Conservation (phyloP, 140 eudicot genomes). For the Anethum foeniculum region DNA sequence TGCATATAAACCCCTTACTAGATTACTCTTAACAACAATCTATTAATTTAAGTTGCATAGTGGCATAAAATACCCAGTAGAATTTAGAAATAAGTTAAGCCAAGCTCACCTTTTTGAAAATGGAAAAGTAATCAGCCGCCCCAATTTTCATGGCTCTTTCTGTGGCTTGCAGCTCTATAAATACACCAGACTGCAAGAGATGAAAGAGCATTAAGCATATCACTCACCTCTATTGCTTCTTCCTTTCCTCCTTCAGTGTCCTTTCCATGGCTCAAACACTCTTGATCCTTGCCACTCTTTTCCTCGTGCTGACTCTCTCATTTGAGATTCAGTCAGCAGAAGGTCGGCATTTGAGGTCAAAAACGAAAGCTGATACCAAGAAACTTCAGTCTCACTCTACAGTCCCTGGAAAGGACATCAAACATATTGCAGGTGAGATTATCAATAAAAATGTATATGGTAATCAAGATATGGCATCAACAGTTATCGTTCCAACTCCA, state of each 20-base stretch:
- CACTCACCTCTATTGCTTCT: background rate
- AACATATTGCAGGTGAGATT: background rate
- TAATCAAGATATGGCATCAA: slow-evolving; percentile 6
- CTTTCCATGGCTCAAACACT: slow-evolving; percentile 2
- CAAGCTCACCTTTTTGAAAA: background rate
- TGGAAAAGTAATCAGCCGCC: slow-evolving; percentile 5
- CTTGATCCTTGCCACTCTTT: background rate
- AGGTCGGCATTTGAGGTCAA: slow-evolving; percentile 25
- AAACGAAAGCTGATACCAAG: background rate
- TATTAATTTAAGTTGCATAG: background rate
- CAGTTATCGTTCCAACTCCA: slow-evolving; percentile 11
- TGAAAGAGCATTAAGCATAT: background rate
- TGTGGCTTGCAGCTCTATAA: slow-evolving; percentile 1
- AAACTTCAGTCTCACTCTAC: slow-evolving; percentile 3
- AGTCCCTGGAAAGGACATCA: slow-evolving; percentile 1
- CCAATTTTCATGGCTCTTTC: slow-evolving; percentile 2
- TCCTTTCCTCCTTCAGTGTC: background rate
- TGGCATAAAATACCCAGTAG: background rate
- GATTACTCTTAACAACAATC: background rate
- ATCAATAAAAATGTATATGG: slow-evolving; percentile 4
- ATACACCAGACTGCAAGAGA: background rate
- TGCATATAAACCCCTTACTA: background rate
- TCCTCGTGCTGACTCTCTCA: background rate
- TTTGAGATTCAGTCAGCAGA: slow-evolving; percentile 11
- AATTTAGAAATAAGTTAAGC: background rate